Base-by-base conservation (phyloP, 441 rosid species). In the Syzygium malaccense region DNA sequence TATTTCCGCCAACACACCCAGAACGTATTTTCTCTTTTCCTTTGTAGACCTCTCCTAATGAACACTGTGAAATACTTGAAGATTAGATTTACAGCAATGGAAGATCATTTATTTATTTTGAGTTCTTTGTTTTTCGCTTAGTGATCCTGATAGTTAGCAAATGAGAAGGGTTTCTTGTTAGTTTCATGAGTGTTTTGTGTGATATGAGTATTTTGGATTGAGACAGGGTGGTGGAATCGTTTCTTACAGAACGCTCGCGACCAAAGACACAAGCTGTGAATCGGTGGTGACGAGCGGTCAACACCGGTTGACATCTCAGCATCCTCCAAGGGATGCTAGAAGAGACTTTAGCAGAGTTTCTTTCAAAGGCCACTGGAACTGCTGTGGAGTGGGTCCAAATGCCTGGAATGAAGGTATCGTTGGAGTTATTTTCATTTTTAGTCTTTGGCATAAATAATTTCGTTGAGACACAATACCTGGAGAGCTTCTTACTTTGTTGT, bases 321-420 rank as follows among this genome's bases (percentile, higher is more conserved):
- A 95, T 94, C 97, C 98, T 87, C 99, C 97, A 57, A 97, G 98
- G 93, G 99, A 98, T 95, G 99, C 99, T 91, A 97, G 99, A 98
- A 95, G 99, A 98, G 93, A 96, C 99, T 95, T 96, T 98, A 96
- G 95, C 99, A 96, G 99, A 98, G 98, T 98, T 98, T 97, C 98
- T 98, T 96, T 98, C 99, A 91, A 98, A 98, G 99, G 99, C 99
- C 91, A 97, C 99, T 95, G 99, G 99, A 96, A 98, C 99, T 91
- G 99, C 99, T 92, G 97, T 98, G 85, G 99, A 98, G 99, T 97
- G 99, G 99, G 98, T 98, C 92, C 99, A 98, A 95, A 98, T 97
- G 99, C 99, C 99, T 96, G 99, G 99, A 96, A 98, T 97, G 99
- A 98, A 98, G 99, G 99, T 96, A 94, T 90, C 26, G 48, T 48